Percentiles rank a stretch among this genome's conserved stretches.
phyloP scores from a whole-genome alignment of 805 yeast genomes.

The Candida ulmi region DNA sequence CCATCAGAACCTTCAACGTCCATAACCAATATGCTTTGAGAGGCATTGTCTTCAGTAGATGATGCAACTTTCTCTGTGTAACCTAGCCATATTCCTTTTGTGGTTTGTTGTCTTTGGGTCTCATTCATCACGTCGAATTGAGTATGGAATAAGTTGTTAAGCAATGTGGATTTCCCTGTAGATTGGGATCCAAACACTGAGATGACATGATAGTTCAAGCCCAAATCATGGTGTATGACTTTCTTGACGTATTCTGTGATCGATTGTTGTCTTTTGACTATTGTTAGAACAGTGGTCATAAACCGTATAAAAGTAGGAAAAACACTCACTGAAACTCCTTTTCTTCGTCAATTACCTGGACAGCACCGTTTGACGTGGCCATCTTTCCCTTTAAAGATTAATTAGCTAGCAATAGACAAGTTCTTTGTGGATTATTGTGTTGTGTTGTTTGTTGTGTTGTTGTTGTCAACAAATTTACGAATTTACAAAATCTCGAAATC shows the following conservation, averaged over 20 bases:
- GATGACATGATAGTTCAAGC: constrained; percentile 78
- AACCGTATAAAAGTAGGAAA: no score
- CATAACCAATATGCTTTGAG: constrained; percentile 59
- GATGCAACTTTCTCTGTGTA: constrained; percentile 39
- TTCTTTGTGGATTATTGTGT: no score
- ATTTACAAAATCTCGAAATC: neutral
- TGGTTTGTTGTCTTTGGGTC: constrained; percentile 78
- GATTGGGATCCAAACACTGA: constrained; percentile 97
- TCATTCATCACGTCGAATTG: constrained; percentile 93
- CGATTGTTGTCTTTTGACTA: constrained; percentile 4
- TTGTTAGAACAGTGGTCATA: no score
- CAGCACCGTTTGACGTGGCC: no score
- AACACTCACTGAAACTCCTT: constrained; percentile 36
- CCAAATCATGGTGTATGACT: constrained; percentile 39
- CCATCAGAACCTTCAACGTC: constrained; percentile 99
- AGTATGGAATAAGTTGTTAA: constrained; percentile 83
- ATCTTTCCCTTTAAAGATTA: no score
- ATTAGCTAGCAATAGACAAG: no score
- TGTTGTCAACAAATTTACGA: neutral
- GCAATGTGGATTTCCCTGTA: constrained; percentile 90
- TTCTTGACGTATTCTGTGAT: constrained; percentile 25
- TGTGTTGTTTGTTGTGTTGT: no score
- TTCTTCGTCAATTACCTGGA: constrained; percentile 49
- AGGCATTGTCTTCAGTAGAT: constrained; percentile 13
- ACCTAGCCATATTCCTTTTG: constrained; percentile 78